These are phyloP conservation scores for Lentinula lateritia DNA, from an alignment of 768 basidiomycete species.

Conservation along the genomic window DNA sequence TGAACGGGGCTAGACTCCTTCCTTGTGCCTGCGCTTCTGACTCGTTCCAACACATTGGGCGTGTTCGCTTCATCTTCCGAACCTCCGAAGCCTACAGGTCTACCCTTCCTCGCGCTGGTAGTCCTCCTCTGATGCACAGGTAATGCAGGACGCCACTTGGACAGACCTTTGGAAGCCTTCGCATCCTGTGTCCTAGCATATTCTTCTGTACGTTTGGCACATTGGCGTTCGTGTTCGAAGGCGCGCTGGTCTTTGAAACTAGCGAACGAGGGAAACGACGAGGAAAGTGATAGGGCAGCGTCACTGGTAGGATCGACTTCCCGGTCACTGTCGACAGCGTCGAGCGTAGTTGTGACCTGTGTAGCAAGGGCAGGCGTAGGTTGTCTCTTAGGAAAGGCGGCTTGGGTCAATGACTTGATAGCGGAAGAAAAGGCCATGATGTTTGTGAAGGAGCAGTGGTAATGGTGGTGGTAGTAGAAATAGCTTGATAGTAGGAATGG, in stretches of 20 bases:
- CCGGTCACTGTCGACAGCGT: not conserved
- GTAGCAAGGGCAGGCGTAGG: not conserved
- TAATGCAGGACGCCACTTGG: constrained; percentile 1
- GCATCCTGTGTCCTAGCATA: constrained; percentile 28
- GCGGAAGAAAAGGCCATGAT: not conserved
- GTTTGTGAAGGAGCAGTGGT: not conserved
- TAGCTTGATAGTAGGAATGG: too few relatives aligned
- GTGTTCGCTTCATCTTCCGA: constrained; percentile 13
- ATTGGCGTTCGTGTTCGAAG: constrained; percentile 45
- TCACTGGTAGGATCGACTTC: not conserved
- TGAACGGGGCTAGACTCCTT: not conserved
- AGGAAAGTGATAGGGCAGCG: not conserved
- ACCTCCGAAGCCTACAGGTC: constrained; percentile 14
- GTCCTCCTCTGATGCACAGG: constrained; percentile 1
- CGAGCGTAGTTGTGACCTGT: not conserved
- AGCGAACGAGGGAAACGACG: constrained; percentile 11
- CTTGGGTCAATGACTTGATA: not conserved
- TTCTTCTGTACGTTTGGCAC: constrained; percentile 37
- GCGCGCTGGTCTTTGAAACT: constrained; percentile 38
- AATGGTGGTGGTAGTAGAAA: not conserved
- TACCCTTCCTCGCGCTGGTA: not conserved
- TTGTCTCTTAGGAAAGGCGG: not conserved
- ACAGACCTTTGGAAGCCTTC: constrained; percentile 18
- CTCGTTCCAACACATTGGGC: constrained; percentile 10
- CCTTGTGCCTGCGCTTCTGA: constrained; percentile 1